A percentile compares a stretch with the other conserved stretches of the same genome.
Conservation (phyloP, 768 basidiomycete genomes). For the Naganishia antarctica region DNA sequence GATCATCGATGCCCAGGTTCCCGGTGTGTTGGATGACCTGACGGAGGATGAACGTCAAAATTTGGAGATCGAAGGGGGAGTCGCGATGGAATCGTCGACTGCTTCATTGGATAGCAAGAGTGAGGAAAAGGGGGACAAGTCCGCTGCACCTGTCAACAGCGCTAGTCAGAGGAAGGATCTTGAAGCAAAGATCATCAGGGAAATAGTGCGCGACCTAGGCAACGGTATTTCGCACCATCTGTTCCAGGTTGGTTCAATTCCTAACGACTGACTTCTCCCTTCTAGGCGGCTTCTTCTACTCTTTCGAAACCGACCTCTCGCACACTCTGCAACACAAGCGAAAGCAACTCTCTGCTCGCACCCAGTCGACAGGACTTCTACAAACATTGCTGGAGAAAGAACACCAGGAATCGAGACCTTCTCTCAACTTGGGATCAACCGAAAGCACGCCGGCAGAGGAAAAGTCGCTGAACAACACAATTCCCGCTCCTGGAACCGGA, state of each 20-base stretch:
- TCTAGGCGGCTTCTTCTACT: conserved; percentile 82
- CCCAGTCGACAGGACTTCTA: conserved; percentile 34
- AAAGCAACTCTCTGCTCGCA: conserved; percentile 30
- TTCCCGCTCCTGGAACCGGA: background rate
- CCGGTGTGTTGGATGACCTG: conserved; percentile 18
- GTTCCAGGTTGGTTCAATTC: too few species aligned
- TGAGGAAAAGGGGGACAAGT: conserved; percentile 2
- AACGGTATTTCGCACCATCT: conserved; percentile 15
- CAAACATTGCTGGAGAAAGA: conserved; percentile 35
- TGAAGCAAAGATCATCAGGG: conserved; percentile 74
- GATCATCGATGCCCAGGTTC: conserved; percentile 14
- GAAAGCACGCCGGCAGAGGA: conserved; percentile 81
- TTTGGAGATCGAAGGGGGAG: conserved; percentile 24
- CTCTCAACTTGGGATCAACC: conserved; percentile 53
- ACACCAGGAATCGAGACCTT: background rate
- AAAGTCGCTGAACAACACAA: conserved; percentile 52
- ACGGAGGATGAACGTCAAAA: background rate
- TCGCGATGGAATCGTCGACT: conserved; percentile 3
- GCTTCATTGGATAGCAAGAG: conserved; percentile 5
- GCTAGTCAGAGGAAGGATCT: conserved; percentile 55
- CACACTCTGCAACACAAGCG: conserved; percentile 42
- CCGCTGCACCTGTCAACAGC: background rate
- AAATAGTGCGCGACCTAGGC: conserved; percentile 61
- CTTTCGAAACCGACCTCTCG: conserved; percentile 71
- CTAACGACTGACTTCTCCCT: conserved; percentile 48